These are phyloP conservation scores for Phyllosticta citribraziliensis DNA, from an alignment of 2,329 filamentous ascomycete genomes.

Conservation along the genomic window DNA sequence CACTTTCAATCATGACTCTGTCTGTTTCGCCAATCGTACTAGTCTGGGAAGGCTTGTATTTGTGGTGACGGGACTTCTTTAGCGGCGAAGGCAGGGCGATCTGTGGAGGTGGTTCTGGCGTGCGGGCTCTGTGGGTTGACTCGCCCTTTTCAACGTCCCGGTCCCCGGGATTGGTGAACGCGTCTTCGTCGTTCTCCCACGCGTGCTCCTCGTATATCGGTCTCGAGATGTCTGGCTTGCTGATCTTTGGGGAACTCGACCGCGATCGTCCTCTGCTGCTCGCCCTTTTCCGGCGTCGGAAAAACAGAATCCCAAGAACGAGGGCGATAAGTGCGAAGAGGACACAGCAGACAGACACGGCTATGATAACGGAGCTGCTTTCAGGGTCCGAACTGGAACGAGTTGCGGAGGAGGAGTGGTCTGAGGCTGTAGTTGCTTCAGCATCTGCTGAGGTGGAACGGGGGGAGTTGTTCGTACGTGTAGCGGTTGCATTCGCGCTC, in stretches of 20 bases:
- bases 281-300: slow-evolving; percentile 17
- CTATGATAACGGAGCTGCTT: slow-evolving; percentile 3
- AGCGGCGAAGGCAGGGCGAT: slow-evolving; percentile 3
- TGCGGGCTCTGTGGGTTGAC: slow-evolving; percentile 12
- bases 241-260: neutral
- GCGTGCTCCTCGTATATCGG: slow-evolving; percentile 27
- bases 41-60: slow-evolving; percentile 24
- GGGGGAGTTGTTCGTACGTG: slow-evolving; percentile 9
- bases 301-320: slow-evolving; percentile 12
- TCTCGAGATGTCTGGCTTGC: slow-evolving; percentile 29
- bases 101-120: slow-evolving; percentile 29
- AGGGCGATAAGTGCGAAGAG: slow-evolving; percentile 19
- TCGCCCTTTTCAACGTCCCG: slow-evolving; percentile 31
- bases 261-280: slow-evolving; percentile 6
- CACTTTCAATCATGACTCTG: slow-evolving; percentile 20
- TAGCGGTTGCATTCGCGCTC: neutral
- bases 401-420: neutral
- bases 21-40: slow-evolving; percentile 33
- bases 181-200: slow-evolving; percentile 16
- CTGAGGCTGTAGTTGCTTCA: slow-evolving; percentile 17
- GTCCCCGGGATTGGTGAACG: slow-evolving; percentile 15
- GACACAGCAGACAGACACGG: slow-evolving; percentile 19
- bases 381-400: neutral
- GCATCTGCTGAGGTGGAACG: slow-evolving; percentile 14
- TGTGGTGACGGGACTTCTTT: slow-evolving; percentile 3